Conservation (phyloP, 768 basidiomycete genomes). For the Tephrocybe rancida region DNA sequence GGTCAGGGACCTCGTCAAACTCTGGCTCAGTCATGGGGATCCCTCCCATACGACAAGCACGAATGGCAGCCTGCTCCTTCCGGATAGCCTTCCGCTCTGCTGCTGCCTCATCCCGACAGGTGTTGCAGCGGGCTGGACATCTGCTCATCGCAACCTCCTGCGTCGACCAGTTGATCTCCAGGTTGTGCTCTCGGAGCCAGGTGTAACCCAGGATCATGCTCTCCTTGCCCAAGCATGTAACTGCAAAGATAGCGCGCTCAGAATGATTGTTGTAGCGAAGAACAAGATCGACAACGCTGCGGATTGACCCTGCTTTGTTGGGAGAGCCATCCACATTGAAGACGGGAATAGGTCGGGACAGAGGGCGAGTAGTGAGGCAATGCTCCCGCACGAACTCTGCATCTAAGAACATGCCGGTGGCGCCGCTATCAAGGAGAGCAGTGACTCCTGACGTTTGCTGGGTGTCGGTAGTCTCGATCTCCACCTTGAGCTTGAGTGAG, state of each 20-base stretch:
- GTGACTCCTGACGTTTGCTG: background rate
- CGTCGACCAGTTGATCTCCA: slow-evolving; percentile 10
- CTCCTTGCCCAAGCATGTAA: background rate
- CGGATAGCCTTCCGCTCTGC: background rate
- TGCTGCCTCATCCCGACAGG: slow-evolving; percentile 4
- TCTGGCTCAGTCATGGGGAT: too few relatives aligned
- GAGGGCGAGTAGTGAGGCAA: background rate
- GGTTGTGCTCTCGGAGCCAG: slow-evolving; percentile 25
- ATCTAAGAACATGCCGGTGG: background rate
- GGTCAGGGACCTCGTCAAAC: background rate
- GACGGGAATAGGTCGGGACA: slow-evolving; percentile 11
- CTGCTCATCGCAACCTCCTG: background rate
- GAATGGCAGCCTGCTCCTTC: background rate
- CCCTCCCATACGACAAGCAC: background rate
- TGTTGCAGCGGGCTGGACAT: background rate
- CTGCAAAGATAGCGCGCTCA: slow-evolving; percentile 11
- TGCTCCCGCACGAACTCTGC: background rate
- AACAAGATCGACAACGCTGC: slow-evolving; percentile 15
- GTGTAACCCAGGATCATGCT: slow-evolving; percentile 21
- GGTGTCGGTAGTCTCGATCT: background rate
- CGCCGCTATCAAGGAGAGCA: background rate
- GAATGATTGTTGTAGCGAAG: slow-evolving; percentile 20
- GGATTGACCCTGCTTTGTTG: slow-evolving; percentile 11
- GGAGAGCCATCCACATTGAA: slow-evolving; percentile 23
- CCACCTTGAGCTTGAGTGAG: background rate